phyloP scores from a whole-genome alignment of 768 basidiomycete genomes.

The Auricularia sp. region DNA sequence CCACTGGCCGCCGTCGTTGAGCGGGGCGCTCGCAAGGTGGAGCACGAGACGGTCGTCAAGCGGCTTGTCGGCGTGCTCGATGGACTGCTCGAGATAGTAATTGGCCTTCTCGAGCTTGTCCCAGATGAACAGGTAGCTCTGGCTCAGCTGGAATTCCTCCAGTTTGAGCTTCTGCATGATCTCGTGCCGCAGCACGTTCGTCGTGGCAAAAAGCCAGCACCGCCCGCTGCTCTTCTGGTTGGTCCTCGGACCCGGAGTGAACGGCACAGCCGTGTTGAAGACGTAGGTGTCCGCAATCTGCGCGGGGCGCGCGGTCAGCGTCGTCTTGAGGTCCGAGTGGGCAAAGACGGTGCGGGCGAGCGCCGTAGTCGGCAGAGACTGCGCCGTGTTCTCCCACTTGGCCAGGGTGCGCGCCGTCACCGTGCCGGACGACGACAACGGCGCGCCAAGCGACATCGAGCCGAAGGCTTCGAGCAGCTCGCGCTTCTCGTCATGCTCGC shows the following conservation, averaged over 20 bases:
- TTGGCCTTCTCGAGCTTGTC: conserved; percentile 93
- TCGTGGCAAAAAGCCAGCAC: conserved; percentile 94
- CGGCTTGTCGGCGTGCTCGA: conserved; percentile 69
- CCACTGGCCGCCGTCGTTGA: conserved; percentile 91
- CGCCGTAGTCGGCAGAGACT: conserved; percentile 13
- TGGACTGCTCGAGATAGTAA: conserved; percentile 82
- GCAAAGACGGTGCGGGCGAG: conserved; percentile 70
- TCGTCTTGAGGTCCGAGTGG: conserved; percentile 54
- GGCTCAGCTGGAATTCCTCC: conserved; percentile 84
- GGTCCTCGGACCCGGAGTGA: conserved; percentile 76
- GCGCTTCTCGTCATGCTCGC: neutral
- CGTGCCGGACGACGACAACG: neutral
- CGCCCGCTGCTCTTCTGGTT: conserved; percentile 82
- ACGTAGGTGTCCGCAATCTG: conserved; percentile 58
- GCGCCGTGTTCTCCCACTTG: neutral
- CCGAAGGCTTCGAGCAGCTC: neutral
- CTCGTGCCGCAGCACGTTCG: conserved; percentile 74
- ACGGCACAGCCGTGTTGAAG: conserved; percentile 73
- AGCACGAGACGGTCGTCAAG: conserved; percentile 76
- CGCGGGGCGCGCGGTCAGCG: conserved; percentile 55
- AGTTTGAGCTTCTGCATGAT: conserved; percentile 81
- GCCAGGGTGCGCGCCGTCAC: neutral
- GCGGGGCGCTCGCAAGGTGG: conserved; percentile 64
- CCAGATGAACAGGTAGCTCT: conserved; percentile 91
- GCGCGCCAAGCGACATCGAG: neutral